A percentile compares a stretch with the other conserved stretches of the same genome.
Evolutionary conservation across 23 red algal genomes (phyloP).

Genomic region (Pyropia haitanensis): DNA sequence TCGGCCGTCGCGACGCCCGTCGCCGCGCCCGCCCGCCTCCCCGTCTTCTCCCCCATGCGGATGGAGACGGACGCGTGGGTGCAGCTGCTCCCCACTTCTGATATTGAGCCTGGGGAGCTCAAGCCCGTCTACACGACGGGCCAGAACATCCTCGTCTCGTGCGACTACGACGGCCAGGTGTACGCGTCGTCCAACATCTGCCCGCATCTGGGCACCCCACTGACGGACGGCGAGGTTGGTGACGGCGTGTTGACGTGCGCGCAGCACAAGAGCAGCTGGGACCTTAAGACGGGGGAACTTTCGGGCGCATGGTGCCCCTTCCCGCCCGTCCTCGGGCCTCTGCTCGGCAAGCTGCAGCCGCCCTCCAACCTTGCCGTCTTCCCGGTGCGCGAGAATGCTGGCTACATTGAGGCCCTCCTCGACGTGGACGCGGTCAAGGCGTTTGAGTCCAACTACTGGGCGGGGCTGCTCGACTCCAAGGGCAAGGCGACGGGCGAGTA

Average conservation of each 20-base stretch:
- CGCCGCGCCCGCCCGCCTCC: background rate
- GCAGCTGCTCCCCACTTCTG: slow-evolving; percentile 57
- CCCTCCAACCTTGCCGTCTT: slow-evolving; percentile 63
- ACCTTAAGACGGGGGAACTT: slow-evolving; percentile 72
- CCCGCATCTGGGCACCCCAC: slow-evolving; percentile 86
- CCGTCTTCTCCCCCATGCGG: slow-evolving; percentile 2
- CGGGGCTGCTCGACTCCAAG: slow-evolving; percentile 78
- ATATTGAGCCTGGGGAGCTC: slow-evolving; percentile 81
- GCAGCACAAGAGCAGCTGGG: slow-evolving; percentile 92
- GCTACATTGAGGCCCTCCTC: slow-evolving; percentile 84
- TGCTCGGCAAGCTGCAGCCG: slow-evolving; percentile 84
- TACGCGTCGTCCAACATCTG: slow-evolving; percentile 83
- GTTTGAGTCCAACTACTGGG: slow-evolving; percentile 94
- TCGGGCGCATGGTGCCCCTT: slow-evolving; percentile 87
- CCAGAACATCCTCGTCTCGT: slow-evolving; percentile 77
- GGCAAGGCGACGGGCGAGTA: slow-evolving; percentile 94
- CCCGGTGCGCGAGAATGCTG: slow-evolving; percentile 80
- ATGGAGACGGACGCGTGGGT: slow-evolving; percentile 98
- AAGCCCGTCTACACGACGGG: slow-evolving; percentile 62
- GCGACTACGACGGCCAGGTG: slow-evolving; percentile 93
- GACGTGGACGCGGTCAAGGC: slow-evolving; percentile 76
- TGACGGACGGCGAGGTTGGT: slow-evolving; percentile 68
- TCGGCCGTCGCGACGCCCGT: too few relatives aligned
- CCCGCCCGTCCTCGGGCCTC: slow-evolving; percentile 83
- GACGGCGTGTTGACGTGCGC: slow-evolving; percentile 83